A percentile compares a stretch with the other conserved stretches of the same genome.
phyloP scores from a whole-genome alignment of 1,284 basidiomycete species.

The Entoloma clypeatum region DNA sequence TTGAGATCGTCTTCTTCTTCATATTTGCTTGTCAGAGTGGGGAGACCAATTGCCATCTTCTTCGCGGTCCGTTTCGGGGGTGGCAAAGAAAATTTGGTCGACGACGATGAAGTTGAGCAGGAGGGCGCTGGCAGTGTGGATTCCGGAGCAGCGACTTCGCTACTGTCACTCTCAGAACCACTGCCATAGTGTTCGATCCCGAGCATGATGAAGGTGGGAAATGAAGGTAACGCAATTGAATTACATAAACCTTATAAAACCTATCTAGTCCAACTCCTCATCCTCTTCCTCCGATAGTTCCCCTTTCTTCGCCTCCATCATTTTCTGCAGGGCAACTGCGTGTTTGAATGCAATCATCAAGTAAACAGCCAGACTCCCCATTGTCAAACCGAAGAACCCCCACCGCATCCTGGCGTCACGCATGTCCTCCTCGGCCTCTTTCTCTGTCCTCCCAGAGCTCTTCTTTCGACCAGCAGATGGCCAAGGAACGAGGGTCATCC shows the following conservation, averaged over 20 bases:
- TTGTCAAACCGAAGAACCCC: constrained; percentile 36
- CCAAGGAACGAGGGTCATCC: constrained; percentile 28
- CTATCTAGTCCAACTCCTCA: constrained; percentile 4
- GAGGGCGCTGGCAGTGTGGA: constrained; percentile 24
- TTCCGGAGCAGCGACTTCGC: constrained; percentile 34
- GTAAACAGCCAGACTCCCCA: constrained; percentile 35
- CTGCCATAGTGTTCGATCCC: constrained; percentile 73
- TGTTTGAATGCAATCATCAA: constrained; percentile 23
- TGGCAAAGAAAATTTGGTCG: constrained; percentile 24
- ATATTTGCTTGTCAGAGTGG: constrained; percentile 41
- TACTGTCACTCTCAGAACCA: constrained; percentile 54
- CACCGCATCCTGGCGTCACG: constrained; percentile 32
- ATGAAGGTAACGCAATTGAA: too few species aligned
- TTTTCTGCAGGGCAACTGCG: constrained; percentile 2
- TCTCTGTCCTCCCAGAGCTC: too few species aligned
- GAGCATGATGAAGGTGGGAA: too few species aligned
- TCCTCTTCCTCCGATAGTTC: constrained; percentile 2
- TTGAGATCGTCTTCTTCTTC: constrained; percentile 40
- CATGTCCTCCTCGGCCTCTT: constrained; percentile 28
- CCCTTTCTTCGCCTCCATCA: background rate
- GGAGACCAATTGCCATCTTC: constrained; percentile 69
- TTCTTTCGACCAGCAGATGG: constrained; percentile 14
- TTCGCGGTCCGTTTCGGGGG: constrained; percentile 45
- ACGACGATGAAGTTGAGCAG: constrained; percentile 29
- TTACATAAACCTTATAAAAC: background rate